Evolutionary conservation across 2,329 filamentous ascomycete genomes (phyloP), one percentile per base, ranked within the genome.

Genomic region (Lecanicillium sp.): DNA sequence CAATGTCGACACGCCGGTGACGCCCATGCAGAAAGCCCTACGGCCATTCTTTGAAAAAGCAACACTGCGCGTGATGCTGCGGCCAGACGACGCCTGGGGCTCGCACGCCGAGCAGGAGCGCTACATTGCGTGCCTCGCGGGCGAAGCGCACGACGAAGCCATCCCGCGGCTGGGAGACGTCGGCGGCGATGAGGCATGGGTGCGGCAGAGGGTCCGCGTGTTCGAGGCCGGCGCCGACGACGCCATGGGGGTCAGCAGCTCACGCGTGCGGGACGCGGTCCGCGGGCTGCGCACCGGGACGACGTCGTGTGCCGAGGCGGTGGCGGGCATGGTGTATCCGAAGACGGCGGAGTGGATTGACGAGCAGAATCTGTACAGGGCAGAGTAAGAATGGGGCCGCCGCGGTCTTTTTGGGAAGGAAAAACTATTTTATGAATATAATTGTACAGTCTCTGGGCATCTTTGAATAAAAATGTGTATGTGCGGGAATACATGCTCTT

Each of bases 41-140:
- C 68, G 68, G 2, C 79, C 80, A 0, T 86, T 89, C 59, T 83
- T 90, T 53, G 66, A 68, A 1, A 71, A 72, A 11, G 78, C 87
- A 45, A 69, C 71, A 48, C 63, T 90, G 44, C 70, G 79, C 11
- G 81, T 89, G 2, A 84, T 78, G 42, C 74, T 82, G 61, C 71
- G 87, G 38, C 72, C 79, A 1, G 77, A 78, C 43, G 76, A 75
- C 20, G 72, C 73, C 36, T 86, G 81, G 74, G 84, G 83, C 2
- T 68, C 51, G 0, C 48, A 50, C n/a, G 58, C 51, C 11, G 63
- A 64, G 62, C 36, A 73, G 69, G 21, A 69, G 67, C 51, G 71
- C 8, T 86, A 81, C 60, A 56, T 87, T 15, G 61, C 69, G 26
- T 59, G 59, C 7, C 58, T 90, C 47, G 44, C 30, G n/a, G 23